phyloP scores from a whole-genome alignment of 2,329 filamentous ascomycete species.

The Colletotrichum aenigma region DNA sequence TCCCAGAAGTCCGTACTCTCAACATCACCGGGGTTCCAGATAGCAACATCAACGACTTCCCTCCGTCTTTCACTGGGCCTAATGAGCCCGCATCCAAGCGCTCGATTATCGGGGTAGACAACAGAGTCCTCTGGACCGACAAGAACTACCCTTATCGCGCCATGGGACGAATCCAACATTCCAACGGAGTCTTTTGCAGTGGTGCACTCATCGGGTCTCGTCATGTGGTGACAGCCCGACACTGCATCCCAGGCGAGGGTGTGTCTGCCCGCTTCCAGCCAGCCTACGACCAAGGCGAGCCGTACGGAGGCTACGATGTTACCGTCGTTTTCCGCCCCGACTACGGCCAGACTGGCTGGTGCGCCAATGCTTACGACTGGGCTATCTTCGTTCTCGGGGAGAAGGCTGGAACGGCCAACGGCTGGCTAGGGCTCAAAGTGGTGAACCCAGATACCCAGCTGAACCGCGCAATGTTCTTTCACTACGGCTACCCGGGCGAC shows the following conservation, averaged over 20 bases:
- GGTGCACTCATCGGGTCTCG: slow-evolving; percentile 31
- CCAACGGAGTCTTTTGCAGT: slow-evolving; percentile 26
- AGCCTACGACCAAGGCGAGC: slow-evolving; percentile 25
- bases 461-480: slow-evolving; percentile 21
- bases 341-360: slow-evolving; percentile 9
- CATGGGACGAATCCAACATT: slow-evolving; percentile 24
- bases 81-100: not conserved
- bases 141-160: slow-evolving; percentile 10
- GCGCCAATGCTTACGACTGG: slow-evolving; percentile 25
- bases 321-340: not conserved
- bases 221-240: slow-evolving; percentile 30
- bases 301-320: slow-evolving; percentile 10
- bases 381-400: slow-evolving; percentile 28
- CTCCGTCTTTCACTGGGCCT: not conserved
- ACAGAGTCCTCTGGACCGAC: slow-evolving; percentile 9
- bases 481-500: slow-evolving; percentile 25
- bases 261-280: slow-evolving; percentile 26
- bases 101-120: not conserved
- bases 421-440: slow-evolving; percentile 26
- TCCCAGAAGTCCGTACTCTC: not conserved
- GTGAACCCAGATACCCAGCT: slow-evolving; percentile 16
- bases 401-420: slow-evolving; percentile 27
- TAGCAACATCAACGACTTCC: not conserved
- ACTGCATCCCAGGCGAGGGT: slow-evolving; percentile 26
- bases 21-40: not conserved